Conservation (phyloP, 208 protist species). For the Tritrichomonas foetus region DNA sequence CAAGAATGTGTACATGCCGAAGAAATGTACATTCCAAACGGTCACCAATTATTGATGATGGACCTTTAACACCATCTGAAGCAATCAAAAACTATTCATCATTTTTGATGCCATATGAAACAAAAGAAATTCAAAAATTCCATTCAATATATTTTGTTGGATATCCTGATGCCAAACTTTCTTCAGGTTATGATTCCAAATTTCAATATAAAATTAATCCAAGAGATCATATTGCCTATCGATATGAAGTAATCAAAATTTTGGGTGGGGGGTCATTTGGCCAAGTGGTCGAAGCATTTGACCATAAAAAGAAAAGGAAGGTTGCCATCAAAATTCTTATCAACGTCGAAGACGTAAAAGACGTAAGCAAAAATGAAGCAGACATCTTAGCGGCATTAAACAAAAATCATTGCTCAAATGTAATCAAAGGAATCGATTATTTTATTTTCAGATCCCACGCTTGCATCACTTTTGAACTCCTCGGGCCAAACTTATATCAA, state of each 20-base stretch:
- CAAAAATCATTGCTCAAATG: not conserved
- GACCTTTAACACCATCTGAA: not conserved
- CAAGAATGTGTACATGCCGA: too few species aligned
- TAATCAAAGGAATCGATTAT: conserved; percentile 17
- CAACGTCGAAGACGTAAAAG: conserved; percentile 56
- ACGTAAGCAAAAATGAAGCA: conserved; percentile 50
- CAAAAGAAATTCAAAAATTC: not conserved
- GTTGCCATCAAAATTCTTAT: conserved; percentile 66
- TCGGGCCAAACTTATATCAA: conserved; percentile 56
- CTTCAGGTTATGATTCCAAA: not conserved
- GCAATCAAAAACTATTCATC: not conserved
- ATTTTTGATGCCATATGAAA: not conserved
- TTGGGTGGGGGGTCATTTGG: conserved; percentile 78
- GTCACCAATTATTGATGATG: not conserved
- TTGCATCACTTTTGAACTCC: conserved; percentile 59
- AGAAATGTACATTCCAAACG: too few species aligned
- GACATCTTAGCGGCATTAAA: conserved; percentile 43
- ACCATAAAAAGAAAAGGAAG: conserved; percentile 65
- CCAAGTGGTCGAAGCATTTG: conserved; percentile 71
- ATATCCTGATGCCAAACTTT: not conserved
- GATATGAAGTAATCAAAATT: conserved; percentile 70
- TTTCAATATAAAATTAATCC: not conserved
- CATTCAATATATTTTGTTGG: not conserved
- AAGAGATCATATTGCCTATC: conserved; percentile 57
- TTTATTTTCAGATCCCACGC: conserved; percentile 54